Evolutionary conservation across 2,329 filamentous ascomycete genomes (phyloP).

Genomic region (Colletotrichum navitas): DNA sequence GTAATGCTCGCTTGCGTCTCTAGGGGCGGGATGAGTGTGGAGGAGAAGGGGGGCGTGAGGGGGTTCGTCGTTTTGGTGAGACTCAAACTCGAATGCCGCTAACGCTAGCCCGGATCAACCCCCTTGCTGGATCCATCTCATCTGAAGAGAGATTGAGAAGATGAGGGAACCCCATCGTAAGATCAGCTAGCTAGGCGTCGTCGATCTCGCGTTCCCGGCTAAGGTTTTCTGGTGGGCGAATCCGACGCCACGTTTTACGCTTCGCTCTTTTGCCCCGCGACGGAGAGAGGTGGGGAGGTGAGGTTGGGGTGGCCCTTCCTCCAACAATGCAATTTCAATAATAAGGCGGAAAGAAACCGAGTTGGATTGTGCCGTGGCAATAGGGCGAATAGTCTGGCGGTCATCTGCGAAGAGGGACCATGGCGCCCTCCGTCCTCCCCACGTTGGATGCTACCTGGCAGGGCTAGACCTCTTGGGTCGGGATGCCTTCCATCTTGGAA

Average conservation of each 20-base stretch:
- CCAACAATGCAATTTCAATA: background rate
- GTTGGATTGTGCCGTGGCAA: background rate
- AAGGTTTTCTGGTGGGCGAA: background rate
- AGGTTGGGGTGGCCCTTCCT: background rate
- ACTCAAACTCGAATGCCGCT: background rate
- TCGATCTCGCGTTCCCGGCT: background rate
- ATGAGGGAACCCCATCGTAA: background rate
- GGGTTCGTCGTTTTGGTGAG: constrained; percentile 8
- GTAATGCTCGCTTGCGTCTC: constrained; percentile 5
- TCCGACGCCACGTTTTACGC: background rate
- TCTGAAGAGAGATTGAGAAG: background rate
- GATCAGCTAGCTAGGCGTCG: background rate
- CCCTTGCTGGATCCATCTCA: background rate
- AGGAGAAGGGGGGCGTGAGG: background rate
- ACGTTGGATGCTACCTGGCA: constrained; percentile 2
- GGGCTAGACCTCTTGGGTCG: background rate
- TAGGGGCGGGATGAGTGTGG: background rate
- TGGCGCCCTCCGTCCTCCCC: background rate
- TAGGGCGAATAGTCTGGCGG: background rate
- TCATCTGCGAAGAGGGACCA: constrained; percentile 5
- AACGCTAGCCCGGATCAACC: background rate
- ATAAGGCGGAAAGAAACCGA: background rate
- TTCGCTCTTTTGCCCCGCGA: background rate
- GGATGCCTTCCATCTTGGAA: background rate
- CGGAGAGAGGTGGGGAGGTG: background rate